Evolutionary conservation across 805 yeast genomes (phyloP).

Genomic region (Suhomyces pyralidae): DNA sequence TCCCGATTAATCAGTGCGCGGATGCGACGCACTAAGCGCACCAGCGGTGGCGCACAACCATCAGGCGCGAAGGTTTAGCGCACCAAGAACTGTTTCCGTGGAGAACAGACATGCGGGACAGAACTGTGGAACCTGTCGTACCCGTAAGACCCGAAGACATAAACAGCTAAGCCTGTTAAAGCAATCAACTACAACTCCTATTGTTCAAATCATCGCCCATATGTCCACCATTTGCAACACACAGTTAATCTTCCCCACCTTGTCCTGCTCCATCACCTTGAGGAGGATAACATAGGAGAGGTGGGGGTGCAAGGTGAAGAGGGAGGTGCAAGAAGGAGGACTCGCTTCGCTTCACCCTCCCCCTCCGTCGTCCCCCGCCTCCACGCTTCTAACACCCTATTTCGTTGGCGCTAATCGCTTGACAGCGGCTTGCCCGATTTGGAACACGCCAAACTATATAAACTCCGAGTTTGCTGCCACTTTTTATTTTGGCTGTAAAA

Average conservation of each 20-base stretch:
- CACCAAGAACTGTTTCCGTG: neutral
- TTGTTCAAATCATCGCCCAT: too few species aligned
- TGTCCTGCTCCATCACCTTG: too few species aligned
- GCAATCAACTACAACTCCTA: neutral
- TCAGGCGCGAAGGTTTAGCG: too few species aligned
- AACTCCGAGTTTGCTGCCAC: neutral
- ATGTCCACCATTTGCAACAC: too few species aligned
- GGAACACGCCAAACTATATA: neutral
- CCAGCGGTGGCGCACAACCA: neutral
- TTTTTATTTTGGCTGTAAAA: neutral
- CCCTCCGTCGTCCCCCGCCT: neutral
- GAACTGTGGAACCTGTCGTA: neutral
- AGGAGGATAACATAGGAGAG: too few species aligned
- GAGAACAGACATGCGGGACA: neutral
- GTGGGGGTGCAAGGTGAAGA: too few species aligned
- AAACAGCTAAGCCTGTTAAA: neutral
- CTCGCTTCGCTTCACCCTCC: neutral
- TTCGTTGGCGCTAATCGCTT: neutral
- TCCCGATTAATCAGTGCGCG: neutral
- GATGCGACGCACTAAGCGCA: neutral
- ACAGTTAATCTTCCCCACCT: too few species aligned
- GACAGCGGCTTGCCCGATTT: constrained; percentile 4
- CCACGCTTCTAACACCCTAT: neutral
- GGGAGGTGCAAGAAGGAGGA: too few species aligned
- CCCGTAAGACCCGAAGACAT: neutral